These are phyloP conservation scores for Viridothelium virens DNA, from an alignment of 495 filamentous ascomycete genomes.

Conservation along the genomic window DNA sequence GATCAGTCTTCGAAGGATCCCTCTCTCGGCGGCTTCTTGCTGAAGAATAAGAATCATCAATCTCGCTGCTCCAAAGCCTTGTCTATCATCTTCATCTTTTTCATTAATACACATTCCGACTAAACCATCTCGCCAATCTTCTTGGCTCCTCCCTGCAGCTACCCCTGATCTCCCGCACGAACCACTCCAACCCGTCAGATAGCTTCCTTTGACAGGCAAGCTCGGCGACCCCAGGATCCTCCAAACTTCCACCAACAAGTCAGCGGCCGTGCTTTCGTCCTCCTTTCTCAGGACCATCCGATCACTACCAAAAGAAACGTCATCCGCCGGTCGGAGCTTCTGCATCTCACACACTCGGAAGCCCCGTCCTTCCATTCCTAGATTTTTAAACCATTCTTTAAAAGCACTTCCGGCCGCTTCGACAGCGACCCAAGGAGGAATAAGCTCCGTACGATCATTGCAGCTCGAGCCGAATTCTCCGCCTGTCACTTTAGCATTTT, in stretches of 20 bases:
- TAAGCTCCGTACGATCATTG: constrained; percentile 7
- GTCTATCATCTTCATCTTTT: background rate
- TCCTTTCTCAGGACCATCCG: constrained; percentile 10
- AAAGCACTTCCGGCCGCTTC: constrained; percentile 8
- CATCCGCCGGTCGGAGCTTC: constrained; percentile 9
- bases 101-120: background rate
- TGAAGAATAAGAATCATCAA: constrained; percentile 5
- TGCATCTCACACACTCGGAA: constrained; percentile 1
- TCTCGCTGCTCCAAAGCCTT: background rate
- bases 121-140: background rate
- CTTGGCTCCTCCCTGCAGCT: background rate
- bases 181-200: constrained; percentile 1
- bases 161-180: constrained; percentile 10
- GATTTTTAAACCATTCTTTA: background rate
- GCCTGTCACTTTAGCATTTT: background rate
- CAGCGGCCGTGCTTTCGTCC: constrained; percentile 1
- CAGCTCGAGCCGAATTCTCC: background rate
- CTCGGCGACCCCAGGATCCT: constrained; percentile 11
- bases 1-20: background rate
- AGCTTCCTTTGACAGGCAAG: constrained; percentile 12
- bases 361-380: constrained; percentile 3
- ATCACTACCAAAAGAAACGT: constrained; percentile 11
- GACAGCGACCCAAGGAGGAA: constrained; percentile 7
- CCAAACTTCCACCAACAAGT: constrained; percentile 12
- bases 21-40: background rate